Evolutionary conservation across 176 grass and related monocot species (phyloP).

Genomic region (Carex littledalei): DNA sequence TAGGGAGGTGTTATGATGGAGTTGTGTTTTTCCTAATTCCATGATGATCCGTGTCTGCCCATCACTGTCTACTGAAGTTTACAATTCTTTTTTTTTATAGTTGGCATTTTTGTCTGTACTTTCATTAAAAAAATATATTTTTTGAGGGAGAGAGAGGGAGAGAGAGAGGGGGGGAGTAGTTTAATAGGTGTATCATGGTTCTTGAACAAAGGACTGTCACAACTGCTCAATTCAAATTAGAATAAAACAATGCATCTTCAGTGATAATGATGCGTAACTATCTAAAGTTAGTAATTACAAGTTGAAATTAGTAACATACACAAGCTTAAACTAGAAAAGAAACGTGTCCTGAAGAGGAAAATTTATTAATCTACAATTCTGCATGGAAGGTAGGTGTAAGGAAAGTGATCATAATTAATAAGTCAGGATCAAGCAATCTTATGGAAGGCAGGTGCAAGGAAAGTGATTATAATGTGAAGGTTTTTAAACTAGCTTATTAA

Average conservation of each 20-base stretch:
- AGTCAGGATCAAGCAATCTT: not conserved
- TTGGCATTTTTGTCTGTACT: conserved; percentile 18
- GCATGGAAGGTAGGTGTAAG: not conserved
- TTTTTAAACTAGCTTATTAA: not conserved
- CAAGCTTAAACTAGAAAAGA: not conserved
- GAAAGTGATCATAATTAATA: not conserved
- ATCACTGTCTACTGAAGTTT: conserved; percentile 10
- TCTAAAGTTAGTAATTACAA: conserved; percentile 1
- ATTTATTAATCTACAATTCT: not conserved
- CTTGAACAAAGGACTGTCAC: not conserved
- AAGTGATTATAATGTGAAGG: not conserved
- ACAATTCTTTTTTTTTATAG: not conserved
- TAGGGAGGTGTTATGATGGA: conserved; percentile 1
- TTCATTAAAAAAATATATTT: not conserved
- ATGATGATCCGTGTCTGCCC: not conserved
- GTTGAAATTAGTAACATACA: not conserved
- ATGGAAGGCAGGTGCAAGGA: not conserved
- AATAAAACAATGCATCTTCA: not conserved
- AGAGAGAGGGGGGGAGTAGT: not conserved
- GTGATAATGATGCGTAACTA: not conserved
- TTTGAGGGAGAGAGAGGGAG: not conserved
- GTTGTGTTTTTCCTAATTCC: conserved; percentile 2
- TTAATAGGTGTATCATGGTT: not conserved
- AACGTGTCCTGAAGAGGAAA: not conserved
- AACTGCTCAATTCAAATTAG: conserved; percentile 6